Evolutionary conservation across 148 eudicot species (phyloP).

Genomic region (Rhododendron ovatum): DNA sequence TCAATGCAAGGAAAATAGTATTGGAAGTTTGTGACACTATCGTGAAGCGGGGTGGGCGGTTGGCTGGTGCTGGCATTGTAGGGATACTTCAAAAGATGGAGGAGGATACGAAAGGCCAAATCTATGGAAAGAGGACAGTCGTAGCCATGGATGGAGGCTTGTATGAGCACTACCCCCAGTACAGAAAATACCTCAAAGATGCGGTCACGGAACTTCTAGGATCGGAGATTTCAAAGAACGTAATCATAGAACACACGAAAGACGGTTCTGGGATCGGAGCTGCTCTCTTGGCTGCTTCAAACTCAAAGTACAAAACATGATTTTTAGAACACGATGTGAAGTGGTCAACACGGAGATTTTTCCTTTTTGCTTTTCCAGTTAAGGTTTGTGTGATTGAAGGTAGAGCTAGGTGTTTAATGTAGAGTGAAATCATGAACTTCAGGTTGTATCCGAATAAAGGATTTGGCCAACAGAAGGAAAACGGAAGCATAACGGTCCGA

Average conservation of each 20-base stretch:
- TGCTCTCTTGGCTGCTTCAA: slow-evolving; percentile 75
- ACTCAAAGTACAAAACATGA: slow-evolving; percentile 44
- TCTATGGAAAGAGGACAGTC: slow-evolving; percentile 57
- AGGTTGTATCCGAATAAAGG: not conserved
- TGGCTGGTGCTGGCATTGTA: slow-evolving; percentile 77
- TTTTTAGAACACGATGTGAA: not conserved
- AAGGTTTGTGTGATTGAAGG: not conserved
- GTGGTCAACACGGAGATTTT: too few relatives aligned
- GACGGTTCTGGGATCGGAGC: slow-evolving; percentile 92
- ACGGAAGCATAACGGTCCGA: not conserved
- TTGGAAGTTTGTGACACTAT: slow-evolving; percentile 64
- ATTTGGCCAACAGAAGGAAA: not conserved
- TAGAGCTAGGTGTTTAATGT: not conserved
- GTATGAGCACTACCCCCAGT: slow-evolving; percentile 67
- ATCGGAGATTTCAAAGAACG: slow-evolving; percentile 32
- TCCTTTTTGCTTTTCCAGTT: not conserved
- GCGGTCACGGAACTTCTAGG: slow-evolving; percentile 67
- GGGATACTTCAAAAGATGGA: slow-evolving; percentile 73
- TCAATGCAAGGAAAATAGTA: slow-evolving; percentile 39
- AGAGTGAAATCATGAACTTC: not conserved
- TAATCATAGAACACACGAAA: slow-evolving; percentile 62
- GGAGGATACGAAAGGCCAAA: slow-evolving; percentile 42
- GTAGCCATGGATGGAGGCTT: slow-evolving; percentile 92
- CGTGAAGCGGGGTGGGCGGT: slow-evolving; percentile 61
- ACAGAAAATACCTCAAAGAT: slow-evolving; percentile 51